Evolutionary conservation across 495 filamentous ascomycete species (phyloP).

Genomic region (Chaetomidium leptoderma): DNA sequence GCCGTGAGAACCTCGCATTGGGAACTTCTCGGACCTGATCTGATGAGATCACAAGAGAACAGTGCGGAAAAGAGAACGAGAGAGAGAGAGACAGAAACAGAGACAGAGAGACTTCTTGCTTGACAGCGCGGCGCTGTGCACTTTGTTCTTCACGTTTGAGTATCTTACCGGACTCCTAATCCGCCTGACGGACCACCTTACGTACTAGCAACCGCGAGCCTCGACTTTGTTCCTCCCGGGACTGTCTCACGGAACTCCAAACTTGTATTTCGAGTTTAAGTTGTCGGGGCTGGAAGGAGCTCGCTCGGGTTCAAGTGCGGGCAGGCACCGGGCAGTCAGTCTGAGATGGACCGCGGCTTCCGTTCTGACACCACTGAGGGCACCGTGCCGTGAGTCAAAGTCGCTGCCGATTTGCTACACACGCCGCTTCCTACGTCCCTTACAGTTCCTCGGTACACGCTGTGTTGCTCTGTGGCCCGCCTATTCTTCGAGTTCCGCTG

Average conservation of each 20-base stretch:
- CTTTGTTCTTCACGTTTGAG: too few species aligned
- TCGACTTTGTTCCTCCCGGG: background rate
- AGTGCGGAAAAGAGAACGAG: too few species aligned
- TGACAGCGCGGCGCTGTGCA: too few species aligned
- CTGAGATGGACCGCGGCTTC: background rate
- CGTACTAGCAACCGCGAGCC: background rate
- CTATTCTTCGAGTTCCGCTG: slow-evolving; percentile 1
- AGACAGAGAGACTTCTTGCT: background rate
- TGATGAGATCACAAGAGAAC: background rate
- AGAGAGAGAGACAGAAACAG: background rate
- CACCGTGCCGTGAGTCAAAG: slow-evolving; percentile 3
- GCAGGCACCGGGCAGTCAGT: background rate
- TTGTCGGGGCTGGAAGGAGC: background rate
- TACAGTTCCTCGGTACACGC: too few species aligned
- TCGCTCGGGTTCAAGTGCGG: too few species aligned
- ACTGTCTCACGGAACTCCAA: background rate
- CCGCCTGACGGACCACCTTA: too few species aligned
- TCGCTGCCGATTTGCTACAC: slow-evolving; percentile 4
- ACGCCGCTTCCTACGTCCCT: too few species aligned
- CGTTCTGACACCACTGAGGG: background rate
- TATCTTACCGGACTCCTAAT: too few species aligned
- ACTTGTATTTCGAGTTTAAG: background rate
- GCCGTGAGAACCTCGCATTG: background rate
- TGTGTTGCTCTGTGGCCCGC: background rate
- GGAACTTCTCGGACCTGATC: background rate